Conservation (phyloP, 2,329 filamentous ascomycete genomes). For the Emericellopsis cladophorae region DNA sequence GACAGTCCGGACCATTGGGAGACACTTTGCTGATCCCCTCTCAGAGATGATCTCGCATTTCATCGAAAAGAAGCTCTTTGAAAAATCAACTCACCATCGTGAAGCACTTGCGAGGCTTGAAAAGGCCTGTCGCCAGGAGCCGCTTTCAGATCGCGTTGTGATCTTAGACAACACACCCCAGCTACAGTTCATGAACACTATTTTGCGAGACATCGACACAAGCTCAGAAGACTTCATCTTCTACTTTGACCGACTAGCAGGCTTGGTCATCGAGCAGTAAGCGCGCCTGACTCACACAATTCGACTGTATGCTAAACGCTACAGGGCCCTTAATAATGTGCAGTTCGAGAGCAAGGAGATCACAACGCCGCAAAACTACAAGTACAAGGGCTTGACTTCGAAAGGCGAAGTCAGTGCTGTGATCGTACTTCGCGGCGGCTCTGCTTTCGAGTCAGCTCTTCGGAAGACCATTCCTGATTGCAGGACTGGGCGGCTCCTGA, state of each 20-base stretch:
- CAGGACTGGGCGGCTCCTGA: slow-evolving; percentile 75
- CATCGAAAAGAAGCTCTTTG: slow-evolving; percentile 72
- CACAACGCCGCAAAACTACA: slow-evolving; percentile 55
- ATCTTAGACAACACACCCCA: slow-evolving; percentile 69
- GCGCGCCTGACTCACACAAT: slow-evolving; percentile 10
- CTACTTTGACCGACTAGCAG: slow-evolving; percentile 83
- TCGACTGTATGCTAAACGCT: slow-evolving; percentile 2
- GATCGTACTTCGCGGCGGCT: slow-evolving; percentile 77
- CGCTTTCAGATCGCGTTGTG: slow-evolving; percentile 63
- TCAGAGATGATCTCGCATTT: slow-evolving; percentile 89
- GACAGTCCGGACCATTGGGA: slow-evolving; percentile 9
- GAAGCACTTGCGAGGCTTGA: slow-evolving; percentile 68
- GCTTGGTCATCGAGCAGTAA: slow-evolving; percentile 71
- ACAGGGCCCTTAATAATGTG: slow-evolving; percentile 64
- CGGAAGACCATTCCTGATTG: slow-evolving; percentile 89
- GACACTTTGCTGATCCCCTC: slow-evolving; percentile 2
- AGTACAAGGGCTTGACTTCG: slow-evolving; percentile 59
- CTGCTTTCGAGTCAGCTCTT: slow-evolving; percentile 76
- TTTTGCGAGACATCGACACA: slow-evolving; percentile 71
- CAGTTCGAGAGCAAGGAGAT: slow-evolving; percentile 53
- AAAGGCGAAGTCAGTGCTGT: slow-evolving; percentile 74
- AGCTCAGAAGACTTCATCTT: slow-evolving; percentile 87
- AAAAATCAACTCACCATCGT: slow-evolving; percentile 77
- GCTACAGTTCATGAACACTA: slow-evolving; percentile 77
- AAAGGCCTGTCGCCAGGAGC: slow-evolving; percentile 54